Evolutionary conservation across 164 flowering plant genomes (phyloP), one percentile per base, ranked within the genome.

Genomic region (Tetracentron sinense): DNA sequence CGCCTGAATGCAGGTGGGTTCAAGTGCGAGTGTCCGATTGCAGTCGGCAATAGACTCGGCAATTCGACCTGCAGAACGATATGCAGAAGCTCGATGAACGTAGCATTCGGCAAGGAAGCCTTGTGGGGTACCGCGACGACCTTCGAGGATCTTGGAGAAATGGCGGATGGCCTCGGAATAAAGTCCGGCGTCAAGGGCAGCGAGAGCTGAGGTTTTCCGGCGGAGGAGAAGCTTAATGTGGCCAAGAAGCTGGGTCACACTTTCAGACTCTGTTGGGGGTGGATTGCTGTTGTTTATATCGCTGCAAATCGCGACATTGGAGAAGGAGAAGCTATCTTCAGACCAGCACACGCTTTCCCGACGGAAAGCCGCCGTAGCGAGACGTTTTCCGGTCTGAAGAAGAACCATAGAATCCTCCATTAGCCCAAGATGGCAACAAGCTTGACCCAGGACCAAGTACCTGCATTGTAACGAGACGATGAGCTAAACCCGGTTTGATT

Each of bases 331-430:
- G 83, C 88, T 86, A 77, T 95, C 98, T 0, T 92, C 97, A 0
- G 97, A 79, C 81, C 82, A 79, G 42, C 81, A 85, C 16, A 79
- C 77, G 79, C 97, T 90, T 51, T 87, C 80, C 14, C 94, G 86
- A 35, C 97, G 90, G 57, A 81, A 80, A 11, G 89, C 92, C 0
- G 90, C 97, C 8, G 88, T 61, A 20, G 90, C 83, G 12, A 90
- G 82, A 53, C 99, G 94, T 65, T 90, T 92, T 2, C 96, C 94
- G 56, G 94, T 88, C 62, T 95, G 99, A 50, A 95, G 92, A 3
- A 95, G 87, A 7, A 79, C 87, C 92, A 95, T 79, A 0, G 99
- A 94, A 65, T 95, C 98, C 73, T 95, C 98, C 93, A 95, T 83
- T 61, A 92, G 67, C 30, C 99, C 99, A 15, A 95, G 70, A 51